Conservation (phyloP, 1,139 yeast genomes). For the Blastobotrys niveus region DNA sequence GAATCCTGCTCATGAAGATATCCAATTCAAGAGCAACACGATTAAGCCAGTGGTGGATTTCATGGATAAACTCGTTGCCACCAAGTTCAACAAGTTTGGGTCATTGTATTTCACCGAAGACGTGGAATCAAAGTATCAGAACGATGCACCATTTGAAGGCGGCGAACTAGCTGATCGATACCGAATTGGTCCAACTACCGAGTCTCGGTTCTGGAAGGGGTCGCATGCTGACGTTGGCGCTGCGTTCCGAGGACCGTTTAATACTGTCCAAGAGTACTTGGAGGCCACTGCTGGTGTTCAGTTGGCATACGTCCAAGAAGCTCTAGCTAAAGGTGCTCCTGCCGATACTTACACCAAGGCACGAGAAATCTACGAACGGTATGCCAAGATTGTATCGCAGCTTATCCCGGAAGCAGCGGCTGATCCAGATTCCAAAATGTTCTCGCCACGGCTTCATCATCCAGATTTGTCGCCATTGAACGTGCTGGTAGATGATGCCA, state of each 20-base stretch:
- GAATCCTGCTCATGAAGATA: slow-evolving; percentile 68
- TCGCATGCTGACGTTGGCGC: slow-evolving; percentile 34
- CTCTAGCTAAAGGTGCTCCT: slow-evolving; percentile 45
- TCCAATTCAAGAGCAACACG: slow-evolving; percentile 37
- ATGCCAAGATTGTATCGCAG: slow-evolving; percentile 48
- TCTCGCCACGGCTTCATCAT: slow-evolving; percentile 66
- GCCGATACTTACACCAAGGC: slow-evolving; percentile 15
- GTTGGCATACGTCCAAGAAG: slow-evolving; percentile 53
- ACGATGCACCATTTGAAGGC: slow-evolving; percentile 60
- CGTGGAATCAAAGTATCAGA: slow-evolving; percentile 41
- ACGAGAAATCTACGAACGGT: slow-evolving; percentile 50
- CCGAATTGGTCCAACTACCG: slow-evolving; percentile 88
- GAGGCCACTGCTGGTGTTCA: slow-evolving; percentile 62
- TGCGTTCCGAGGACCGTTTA: slow-evolving; percentile 69
- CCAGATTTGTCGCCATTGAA: slow-evolving; percentile 93
- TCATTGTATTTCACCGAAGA: slow-evolving; percentile 73
- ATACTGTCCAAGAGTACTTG: slow-evolving; percentile 50
- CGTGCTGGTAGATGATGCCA: slow-evolving; percentile 47
- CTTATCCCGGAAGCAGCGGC: slow-evolving; percentile 35
- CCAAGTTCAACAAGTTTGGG: slow-evolving; percentile 66
- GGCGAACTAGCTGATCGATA: slow-evolving; percentile 58
- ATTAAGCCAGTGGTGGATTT: slow-evolving; percentile 37
- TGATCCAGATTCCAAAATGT: slow-evolving; percentile 38
- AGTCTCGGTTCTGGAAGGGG: slow-evolving; percentile 68
- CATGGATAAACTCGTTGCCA: slow-evolving; percentile 29